Evolutionary conservation across 139 green algal species (phyloP), one percentile per base, ranked within the genome.

Genomic region (Ulvella scutata): DNA sequence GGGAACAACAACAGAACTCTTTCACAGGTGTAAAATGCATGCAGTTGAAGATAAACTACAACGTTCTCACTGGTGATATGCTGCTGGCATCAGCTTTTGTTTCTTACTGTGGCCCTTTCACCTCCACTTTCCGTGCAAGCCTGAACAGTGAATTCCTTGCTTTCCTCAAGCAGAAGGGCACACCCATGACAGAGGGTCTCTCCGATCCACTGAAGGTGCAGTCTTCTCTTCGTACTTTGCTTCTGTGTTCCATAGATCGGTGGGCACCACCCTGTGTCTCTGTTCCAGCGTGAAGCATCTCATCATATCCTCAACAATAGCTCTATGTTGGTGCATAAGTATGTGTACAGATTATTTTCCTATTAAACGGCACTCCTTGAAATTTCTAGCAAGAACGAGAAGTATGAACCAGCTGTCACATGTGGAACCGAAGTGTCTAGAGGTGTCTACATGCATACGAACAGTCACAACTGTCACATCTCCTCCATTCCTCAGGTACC

Each of bases 131-230:
- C 87, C 81, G 89, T 33, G 76, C 79, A 23, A 60, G 83, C 10
- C 83, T 94, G 3, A 88, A 89, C 38, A 77, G 82, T 20, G 81
- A 89, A 72, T 92, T 83, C 81, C 85, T 89, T 77, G 86, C 89
- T 73, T 92, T 92, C 85, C 77, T 92, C 43, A 82, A 77, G 34
- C 78, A 85, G 38, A 85, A 84, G 72, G 74, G 84, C 75, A 82
- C 86, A 62, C 90, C 88, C 10, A 93, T 95, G 90, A 93, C 88
- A 10, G 80, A 89, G 59, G 87, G 86, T 75, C 87, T 92, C 67
- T 84, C 59, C 29, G 88, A 89, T 78, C 86, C 86, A 4, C 82
- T 92, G 33, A 90, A 89, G 81, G 83, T 86, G 38, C 36, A 38
- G 35, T 23, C 72, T 62, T 37, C 31, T 33, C 67, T 28, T 62